Percentiles rank a stretch among this genome's conserved stretches.
Conservation (phyloP, 2,329 filamentous ascomycete genomes). For the Didymella arachidicola region DNA sequence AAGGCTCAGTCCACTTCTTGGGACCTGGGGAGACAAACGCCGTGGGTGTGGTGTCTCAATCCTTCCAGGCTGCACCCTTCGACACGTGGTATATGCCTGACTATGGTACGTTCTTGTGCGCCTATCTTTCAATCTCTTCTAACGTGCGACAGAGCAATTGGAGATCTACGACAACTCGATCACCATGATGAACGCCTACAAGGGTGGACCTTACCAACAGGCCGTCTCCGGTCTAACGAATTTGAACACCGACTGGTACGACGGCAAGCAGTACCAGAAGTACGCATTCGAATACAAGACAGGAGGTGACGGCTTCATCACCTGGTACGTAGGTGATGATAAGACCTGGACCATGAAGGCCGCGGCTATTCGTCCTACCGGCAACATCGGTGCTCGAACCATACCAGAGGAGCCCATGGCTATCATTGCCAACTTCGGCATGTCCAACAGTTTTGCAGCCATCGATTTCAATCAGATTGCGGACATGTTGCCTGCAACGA, state of each 20-base stretch:
- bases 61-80: slow-evolving; percentile 72
- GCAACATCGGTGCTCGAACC: slow-evolving; percentile 71
- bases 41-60: slow-evolving; percentile 70
- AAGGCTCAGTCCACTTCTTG: slow-evolving; percentile 67
- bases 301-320: slow-evolving; percentile 66
- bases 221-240: slow-evolving; percentile 63
- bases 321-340: slow-evolving; percentile 72
- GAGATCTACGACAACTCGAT: slow-evolving; percentile 68
- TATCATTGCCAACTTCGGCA: slow-evolving; percentile 73
- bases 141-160: slow-evolving; percentile 59
- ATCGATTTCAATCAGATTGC: slow-evolving; percentile 67
- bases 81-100: slow-evolving; percentile 74
- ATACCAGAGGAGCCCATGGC: slow-evolving; percentile 74
- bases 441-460: slow-evolving; percentile 70
- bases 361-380: slow-evolving; percentile 69
- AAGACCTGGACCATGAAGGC: slow-evolving; percentile 70
- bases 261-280: slow-evolving; percentile 62
- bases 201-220: slow-evolving; percentile 64
- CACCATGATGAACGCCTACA: slow-evolving; percentile 63
- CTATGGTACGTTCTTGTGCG: slow-evolving; percentile 42
- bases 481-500: slow-evolving; percentile 66
- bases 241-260: slow-evolving; percentile 66
- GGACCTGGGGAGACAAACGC: slow-evolving; percentile 59
- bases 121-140: not conserved
- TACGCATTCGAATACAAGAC: slow-evolving; percentile 65